A percentile compares a stretch with the other conserved stretches of the same genome.
phyloP scores from a whole-genome alignment of 805 yeast genomes.

The Nakazawaea laoshanensis region DNA sequence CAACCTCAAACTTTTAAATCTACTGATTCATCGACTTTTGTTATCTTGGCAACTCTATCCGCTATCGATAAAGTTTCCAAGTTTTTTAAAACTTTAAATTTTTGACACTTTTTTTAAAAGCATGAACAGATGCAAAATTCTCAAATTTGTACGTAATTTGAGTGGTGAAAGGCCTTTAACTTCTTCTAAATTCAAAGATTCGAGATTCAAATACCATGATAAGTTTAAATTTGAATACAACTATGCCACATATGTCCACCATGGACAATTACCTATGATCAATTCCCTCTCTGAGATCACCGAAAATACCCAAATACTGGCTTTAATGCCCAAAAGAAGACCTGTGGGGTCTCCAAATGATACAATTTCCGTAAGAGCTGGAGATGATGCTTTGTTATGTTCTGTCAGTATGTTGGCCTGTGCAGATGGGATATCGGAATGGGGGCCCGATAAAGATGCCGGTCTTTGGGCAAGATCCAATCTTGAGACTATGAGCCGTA shows the following conservation, averaged over 20 bases:
- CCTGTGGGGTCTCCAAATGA: slow-evolving; percentile 45
- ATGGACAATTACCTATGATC: slow-evolving; percentile 32
- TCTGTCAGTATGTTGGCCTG: slow-evolving; percentile 43
- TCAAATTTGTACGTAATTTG: no score
- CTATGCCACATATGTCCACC: slow-evolving; percentile 39
- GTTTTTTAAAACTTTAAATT: no score
- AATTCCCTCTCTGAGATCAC: slow-evolving; percentile 42
- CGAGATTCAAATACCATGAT: slow-evolving; percentile 8
- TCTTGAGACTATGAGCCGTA: slow-evolving; percentile 40
- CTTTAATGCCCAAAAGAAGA: slow-evolving; percentile 39
- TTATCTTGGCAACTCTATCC: no score
- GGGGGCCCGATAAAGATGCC: slow-evolving; percentile 38
- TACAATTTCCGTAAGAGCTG: slow-evolving; percentile 42
- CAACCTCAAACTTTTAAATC: no score
- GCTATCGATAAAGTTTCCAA: no score
- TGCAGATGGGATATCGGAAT: slow-evolving; percentile 52
- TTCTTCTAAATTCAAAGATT: slow-evolving; percentile 4
- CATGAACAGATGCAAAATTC: no score
- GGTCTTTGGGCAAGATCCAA: slow-evolving; percentile 47
- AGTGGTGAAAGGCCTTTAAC: slow-evolving; percentile 7
- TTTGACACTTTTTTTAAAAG: no score
- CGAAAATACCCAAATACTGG: slow-evolving; percentile 33
- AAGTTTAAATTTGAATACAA: slow-evolving; percentile 28
- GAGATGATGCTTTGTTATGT: slow-evolving; percentile 51
- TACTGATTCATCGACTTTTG: no score